phyloP scores from a whole-genome alignment of 1,284 basidiomycete species.

The Cystobasidiaceae sp. region DNA sequence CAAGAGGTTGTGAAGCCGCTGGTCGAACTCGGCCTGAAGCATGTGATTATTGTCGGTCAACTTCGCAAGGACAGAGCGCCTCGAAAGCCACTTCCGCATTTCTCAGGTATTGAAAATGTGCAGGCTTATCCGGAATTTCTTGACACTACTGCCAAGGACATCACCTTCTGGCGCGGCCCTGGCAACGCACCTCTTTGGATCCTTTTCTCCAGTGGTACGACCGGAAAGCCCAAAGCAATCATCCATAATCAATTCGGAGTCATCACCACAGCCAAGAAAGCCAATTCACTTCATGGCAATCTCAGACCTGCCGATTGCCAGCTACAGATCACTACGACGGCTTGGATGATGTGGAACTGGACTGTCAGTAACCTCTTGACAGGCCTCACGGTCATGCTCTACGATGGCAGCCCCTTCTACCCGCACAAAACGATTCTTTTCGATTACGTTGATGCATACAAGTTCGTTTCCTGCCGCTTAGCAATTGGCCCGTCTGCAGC shows the following conservation, averaged over 20 bases:
- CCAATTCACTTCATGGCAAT: slow-evolving; percentile 71
- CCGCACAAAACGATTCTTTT: slow-evolving; percentile 63
- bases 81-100: not conserved
- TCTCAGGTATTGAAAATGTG: not conserved
- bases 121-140: slow-evolving; percentile 19
- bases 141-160: slow-evolving; percentile 33
- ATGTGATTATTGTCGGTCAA: slow-evolving; percentile 58
- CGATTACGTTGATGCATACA: slow-evolving; percentile 62
- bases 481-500: too few species aligned
- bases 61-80: slow-evolving; percentile 42
- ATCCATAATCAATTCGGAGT: slow-evolving; percentile 81
- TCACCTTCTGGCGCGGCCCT: slow-evolving; percentile 41
- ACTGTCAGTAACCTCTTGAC: slow-evolving; percentile 64
- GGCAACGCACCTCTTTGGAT: slow-evolving; percentile 81
- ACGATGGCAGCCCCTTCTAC: slow-evolving; percentile 76
- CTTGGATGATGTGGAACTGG: slow-evolving; percentile 48
- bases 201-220: slow-evolving; percentile 80
- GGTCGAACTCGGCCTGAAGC: slow-evolving; percentile 35
- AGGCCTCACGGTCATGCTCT: slow-evolving; percentile 69
- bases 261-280: slow-evolving; percentile 75
- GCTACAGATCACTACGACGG: slow-evolving; percentile 29
- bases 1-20: slow-evolving; percentile 17
- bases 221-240: slow-evolving; percentile 52
- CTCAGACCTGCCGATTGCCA: slow-evolving; percentile 46
- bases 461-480: not conserved